Conservation (phyloP, 495 filamentous ascomycete genomes). For the Penicillium arizonense region DNA sequence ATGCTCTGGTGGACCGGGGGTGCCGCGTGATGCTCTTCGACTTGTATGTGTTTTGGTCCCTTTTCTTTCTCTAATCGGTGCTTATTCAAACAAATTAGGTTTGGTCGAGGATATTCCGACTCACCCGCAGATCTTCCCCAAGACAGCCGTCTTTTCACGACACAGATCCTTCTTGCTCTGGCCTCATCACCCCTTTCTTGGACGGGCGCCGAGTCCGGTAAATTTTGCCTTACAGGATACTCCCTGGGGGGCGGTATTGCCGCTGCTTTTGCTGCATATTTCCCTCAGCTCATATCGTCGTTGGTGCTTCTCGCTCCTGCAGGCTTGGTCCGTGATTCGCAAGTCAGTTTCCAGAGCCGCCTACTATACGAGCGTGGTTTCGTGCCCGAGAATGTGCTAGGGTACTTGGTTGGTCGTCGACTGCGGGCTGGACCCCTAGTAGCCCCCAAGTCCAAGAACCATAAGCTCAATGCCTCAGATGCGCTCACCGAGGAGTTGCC, state of each 20-base stretch:
- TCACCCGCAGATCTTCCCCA: slow-evolving; percentile 65
- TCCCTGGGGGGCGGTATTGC: slow-evolving; percentile 80
- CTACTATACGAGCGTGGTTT: slow-evolving; percentile 60
- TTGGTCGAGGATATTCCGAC: slow-evolving; percentile 77
- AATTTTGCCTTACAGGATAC: slow-evolving; percentile 77
- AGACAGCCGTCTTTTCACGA: slow-evolving; percentile 70
- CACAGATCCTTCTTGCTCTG: slow-evolving; percentile 70
- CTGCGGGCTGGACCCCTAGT: slow-evolving; percentile 47
- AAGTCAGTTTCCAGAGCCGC: slow-evolving; percentile 56
- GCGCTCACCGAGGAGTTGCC: slow-evolving; percentile 40
- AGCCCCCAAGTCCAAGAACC: slow-evolving; percentile 32
- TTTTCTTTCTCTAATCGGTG: no score
- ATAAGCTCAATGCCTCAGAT: slow-evolving; percentile 31
- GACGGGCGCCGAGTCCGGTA: slow-evolving; percentile 50
- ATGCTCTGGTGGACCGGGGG: slow-evolving; percentile 67
- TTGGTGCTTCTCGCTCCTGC: slow-evolving; percentile 74
- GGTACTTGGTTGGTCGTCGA: slow-evolving; percentile 52
- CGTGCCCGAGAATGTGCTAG: slow-evolving; percentile 57
- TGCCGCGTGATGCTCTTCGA: slow-evolving; percentile 84
- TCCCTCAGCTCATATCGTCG: slow-evolving; percentile 63
- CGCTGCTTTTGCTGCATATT: slow-evolving; percentile 68
- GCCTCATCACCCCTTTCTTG: slow-evolving; percentile 68
- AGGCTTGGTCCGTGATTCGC: slow-evolving; percentile 67
- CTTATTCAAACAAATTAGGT: slow-evolving; percentile 41
- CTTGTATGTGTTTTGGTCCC: slow-evolving; percentile 32